phyloP scores from a whole-genome alignment of 2,329 filamentous ascomycete species.

The Beauveria sp. region DNA sequence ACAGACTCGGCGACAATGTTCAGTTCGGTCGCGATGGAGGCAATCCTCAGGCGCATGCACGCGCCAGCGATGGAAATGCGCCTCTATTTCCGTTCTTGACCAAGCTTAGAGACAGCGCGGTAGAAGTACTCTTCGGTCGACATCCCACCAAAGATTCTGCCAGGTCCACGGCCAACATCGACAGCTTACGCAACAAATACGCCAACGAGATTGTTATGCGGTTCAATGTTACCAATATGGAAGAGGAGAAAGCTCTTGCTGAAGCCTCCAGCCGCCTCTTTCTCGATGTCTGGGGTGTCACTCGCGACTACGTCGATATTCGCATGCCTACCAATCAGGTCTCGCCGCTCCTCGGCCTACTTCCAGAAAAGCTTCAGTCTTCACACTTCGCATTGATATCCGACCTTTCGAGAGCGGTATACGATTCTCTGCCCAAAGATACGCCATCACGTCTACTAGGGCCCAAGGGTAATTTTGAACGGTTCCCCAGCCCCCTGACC shows the following conservation, averaged over 20 bases:
- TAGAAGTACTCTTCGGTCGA: constrained; percentile 43
- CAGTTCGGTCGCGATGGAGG: neutral
- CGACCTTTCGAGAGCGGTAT: constrained; percentile 70
- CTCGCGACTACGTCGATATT: constrained; percentile 76
- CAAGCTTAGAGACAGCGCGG: constrained; percentile 41
- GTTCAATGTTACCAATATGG: constrained; percentile 66
- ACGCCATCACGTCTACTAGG: constrained; percentile 14
- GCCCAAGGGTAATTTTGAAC: constrained; percentile 21
- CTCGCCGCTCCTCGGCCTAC: constrained; percentile 66
- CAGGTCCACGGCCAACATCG: constrained; percentile 19
- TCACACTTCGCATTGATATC: constrained; percentile 71
- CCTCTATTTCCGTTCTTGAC: constrained; percentile 39
- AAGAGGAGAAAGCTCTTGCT: constrained; percentile 64
- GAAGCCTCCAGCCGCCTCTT: constrained; percentile 68
- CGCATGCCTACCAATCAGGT: constrained; percentile 69
- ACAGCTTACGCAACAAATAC: constrained; percentile 45
- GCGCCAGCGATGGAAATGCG: constrained; percentile 14
- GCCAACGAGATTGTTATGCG: constrained; percentile 79
- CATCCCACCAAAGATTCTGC: constrained; percentile 26
- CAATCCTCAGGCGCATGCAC: neutral
- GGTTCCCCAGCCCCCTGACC: constrained; percentile 24
- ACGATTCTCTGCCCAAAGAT: constrained; percentile 37
- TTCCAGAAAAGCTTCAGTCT: constrained; percentile 65
- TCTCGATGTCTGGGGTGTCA: constrained; percentile 86
- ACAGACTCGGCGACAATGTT: neutral